Evolutionary conservation across 2,329 filamentous ascomycete genomes (phyloP).

Genomic region (Sclerotinia borealis): DNA sequence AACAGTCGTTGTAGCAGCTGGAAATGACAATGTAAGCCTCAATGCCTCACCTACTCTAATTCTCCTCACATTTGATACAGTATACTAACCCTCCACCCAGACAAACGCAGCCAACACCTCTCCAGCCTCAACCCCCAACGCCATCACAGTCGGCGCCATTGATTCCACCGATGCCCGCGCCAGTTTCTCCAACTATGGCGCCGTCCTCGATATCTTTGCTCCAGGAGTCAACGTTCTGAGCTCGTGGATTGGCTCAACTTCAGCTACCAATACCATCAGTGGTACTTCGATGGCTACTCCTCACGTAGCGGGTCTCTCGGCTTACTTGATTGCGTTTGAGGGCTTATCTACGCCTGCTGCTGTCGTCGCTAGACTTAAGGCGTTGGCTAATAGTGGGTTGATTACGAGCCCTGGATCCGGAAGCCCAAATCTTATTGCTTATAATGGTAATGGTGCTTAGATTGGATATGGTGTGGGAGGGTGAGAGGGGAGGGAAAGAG

Average conservation of each 20-base stretch:
- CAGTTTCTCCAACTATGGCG: conserved; percentile 46
- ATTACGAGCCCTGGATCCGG: conserved; percentile 40
- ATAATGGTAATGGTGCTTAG: conserved; percentile 43
- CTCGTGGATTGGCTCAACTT: conserved; percentile 40
- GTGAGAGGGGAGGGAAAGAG: not conserved
- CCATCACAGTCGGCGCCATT: conserved; percentile 49
- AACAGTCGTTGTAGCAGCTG: conserved; percentile 49
- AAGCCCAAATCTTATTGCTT: conserved; percentile 45
- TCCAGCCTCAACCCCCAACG: conserved; percentile 42
- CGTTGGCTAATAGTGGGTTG: conserved; percentile 36
- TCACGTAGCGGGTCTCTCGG: conserved; percentile 61
- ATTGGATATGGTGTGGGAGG: too few species aligned
- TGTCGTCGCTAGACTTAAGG: conserved; percentile 35
- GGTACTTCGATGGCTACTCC: conserved; percentile 59
- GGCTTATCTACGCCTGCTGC: conserved; percentile 36
- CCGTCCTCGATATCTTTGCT: conserved; percentile 45
- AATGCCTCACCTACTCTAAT: not conserved
- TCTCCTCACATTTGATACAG: too few species aligned
- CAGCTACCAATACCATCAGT: conserved; percentile 44
- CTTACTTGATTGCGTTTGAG: conserved; percentile 54
- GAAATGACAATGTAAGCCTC: conserved; percentile 39
- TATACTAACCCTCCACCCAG: not conserved
- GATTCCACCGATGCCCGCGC: conserved; percentile 36
- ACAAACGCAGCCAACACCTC: conserved; percentile 38
- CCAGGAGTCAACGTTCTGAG: conserved; percentile 43